These are phyloP conservation scores for Trichosporon faecale DNA, from an alignment of 1,284 basidiomycete genomes.

Conservation along the genomic window DNA sequence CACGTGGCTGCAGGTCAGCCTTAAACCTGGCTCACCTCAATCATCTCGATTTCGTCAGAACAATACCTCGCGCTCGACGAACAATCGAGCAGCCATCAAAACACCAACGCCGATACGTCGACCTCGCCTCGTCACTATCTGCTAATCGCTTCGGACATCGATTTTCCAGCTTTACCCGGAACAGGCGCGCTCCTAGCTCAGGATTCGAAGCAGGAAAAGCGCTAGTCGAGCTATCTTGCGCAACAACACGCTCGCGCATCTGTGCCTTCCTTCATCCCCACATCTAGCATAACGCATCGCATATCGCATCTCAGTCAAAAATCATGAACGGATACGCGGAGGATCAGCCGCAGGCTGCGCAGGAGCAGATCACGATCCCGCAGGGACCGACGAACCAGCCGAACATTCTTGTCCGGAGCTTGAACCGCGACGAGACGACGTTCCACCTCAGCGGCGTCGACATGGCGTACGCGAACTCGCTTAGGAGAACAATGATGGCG, in stretches of 20 bases:
- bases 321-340: slow-evolving; percentile 1
- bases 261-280: neutral
- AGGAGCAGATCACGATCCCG: slow-evolving; percentile 27
- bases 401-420: slow-evolving; percentile 36
- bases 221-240: neutral
- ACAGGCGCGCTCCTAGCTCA: neutral
- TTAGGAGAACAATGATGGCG: slow-evolving; percentile 88
- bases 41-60: neutral
- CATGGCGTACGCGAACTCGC: slow-evolving; percentile 84
- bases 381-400: slow-evolving; percentile 46
- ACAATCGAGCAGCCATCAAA: neutral
- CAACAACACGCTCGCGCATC: neutral
- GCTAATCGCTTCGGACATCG: neutral
- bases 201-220: neutral
- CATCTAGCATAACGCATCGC: neutral
- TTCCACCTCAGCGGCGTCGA: slow-evolving; percentile 92
- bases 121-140: neutral
- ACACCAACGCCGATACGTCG: neutral
- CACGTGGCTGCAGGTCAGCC: neutral
- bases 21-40: neutral
- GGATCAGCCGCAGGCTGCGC: neutral
- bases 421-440: slow-evolving; percentile 74
- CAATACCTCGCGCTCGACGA: neutral
- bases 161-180: neutral
- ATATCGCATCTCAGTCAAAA: neutral